phyloP scores from a whole-genome alignment of 2,329 filamentous ascomycete species.

The Paramyrothecium roridum region DNA sequence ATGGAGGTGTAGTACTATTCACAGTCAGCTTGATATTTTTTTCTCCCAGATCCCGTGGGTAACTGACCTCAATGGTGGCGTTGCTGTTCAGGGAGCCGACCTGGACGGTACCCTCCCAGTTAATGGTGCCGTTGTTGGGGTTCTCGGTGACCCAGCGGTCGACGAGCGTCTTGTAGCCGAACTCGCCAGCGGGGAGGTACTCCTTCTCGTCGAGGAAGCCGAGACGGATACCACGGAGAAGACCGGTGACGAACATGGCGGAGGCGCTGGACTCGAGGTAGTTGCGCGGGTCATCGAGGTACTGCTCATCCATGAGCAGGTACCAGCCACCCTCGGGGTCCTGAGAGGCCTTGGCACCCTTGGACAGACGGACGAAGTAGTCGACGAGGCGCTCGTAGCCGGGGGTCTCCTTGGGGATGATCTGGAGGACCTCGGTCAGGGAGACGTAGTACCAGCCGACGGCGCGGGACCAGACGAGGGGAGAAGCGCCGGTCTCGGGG shows the following conservation, averaged over 20 bases:
- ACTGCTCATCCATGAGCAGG: constrained; percentile 50
- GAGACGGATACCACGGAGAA: constrained; percentile 37
- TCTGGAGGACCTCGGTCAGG: constrained; percentile 46
- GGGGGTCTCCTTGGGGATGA: constrained; percentile 32
- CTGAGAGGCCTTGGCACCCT: constrained; percentile 36
- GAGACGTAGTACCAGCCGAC: constrained; percentile 53
- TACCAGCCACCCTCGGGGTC: constrained; percentile 52
- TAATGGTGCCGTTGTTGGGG: constrained; percentile 40
- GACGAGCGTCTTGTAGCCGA: constrained; percentile 31
- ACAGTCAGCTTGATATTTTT: neutral
- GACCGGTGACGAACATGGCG: constrained; percentile 54
- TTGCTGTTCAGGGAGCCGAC: constrained; percentile 48
- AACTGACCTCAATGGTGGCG: constrained; percentile 44
- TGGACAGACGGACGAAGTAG: constrained; percentile 37
- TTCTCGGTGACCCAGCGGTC: constrained; percentile 42
- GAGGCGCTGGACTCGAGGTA: constrained; percentile 59
- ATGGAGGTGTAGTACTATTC: constrained; percentile 22
- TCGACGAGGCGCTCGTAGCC: constrained; percentile 30
- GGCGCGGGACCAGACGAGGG: constrained; percentile 50
- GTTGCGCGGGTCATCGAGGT: constrained; percentile 46
- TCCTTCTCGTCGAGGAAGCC: constrained; percentile 18
- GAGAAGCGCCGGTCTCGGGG: constrained; percentile 43
- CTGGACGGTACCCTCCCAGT: constrained; percentile 48
- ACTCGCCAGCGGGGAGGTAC: constrained; percentile 15
- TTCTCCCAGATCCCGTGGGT: fast-evolving